phyloP scores from a whole-genome alignment of 345 rosid species.

The Heritiera fomes region DNA sequence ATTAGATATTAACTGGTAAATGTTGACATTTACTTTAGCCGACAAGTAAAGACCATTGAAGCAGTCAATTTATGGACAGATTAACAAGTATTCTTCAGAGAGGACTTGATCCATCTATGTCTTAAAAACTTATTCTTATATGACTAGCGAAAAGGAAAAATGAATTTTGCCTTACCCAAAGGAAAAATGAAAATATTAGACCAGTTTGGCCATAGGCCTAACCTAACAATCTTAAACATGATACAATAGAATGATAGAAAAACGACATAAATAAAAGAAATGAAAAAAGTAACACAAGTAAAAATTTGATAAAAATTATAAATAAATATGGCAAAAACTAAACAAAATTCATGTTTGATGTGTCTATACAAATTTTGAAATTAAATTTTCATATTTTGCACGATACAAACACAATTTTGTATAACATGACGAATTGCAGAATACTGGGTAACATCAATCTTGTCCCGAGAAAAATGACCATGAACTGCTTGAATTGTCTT shows the following conservation, averaged over 20 bases:
- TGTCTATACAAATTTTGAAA: too few species aligned
- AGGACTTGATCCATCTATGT: background rate
- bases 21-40: background rate
- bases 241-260: too few species aligned
- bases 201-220: background rate
- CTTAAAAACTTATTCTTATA: background rate
- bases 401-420: too few species aligned
- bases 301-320: too few species aligned
- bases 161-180: background rate
- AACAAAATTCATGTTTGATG: too few species aligned
- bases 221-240: too few species aligned
- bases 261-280: too few species aligned
- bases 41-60: background rate
- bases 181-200: background rate
- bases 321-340: too few species aligned
- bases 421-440: background rate
- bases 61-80: background rate
- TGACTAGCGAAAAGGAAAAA: background rate
- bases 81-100: background rate
- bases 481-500: background rate
- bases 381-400: too few species aligned
- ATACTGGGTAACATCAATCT: background rate
- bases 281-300: too few species aligned
- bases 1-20: background rate
- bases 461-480: background rate